These are phyloP conservation scores for Cardiospermum halicacabum DNA, from an alignment of 345 rosid genomes.

Conservation along the genomic window DNA sequence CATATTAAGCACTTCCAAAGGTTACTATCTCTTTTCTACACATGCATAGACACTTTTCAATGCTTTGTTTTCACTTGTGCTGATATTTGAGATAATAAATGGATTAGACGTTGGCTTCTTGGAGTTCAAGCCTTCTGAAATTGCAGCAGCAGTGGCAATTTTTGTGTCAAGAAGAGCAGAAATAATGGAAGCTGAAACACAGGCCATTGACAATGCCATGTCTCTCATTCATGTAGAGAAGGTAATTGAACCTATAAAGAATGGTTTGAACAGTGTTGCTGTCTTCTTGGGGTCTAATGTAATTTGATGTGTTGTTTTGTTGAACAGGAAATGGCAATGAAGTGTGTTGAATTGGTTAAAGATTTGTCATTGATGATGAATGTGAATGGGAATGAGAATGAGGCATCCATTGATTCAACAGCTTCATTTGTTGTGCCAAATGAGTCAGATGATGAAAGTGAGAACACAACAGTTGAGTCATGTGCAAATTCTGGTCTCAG, in stretches of 20 bases:
- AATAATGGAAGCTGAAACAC: constrained; percentile 31
- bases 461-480: constrained; percentile 56
- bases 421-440: constrained; percentile 31
- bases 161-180: constrained; percentile 46
- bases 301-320: constrained; percentile 8
- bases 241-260: constrained; percentile 35
- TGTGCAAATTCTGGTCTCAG: constrained; percentile 52
- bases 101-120: constrained; percentile 64
- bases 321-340: constrained; percentile 51
- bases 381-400: constrained; percentile 18
- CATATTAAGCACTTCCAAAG: constrained; percentile 48
- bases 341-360: constrained; percentile 49
- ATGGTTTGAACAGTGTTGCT: neutral
- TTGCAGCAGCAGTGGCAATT: constrained; percentile 70
- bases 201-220: constrained; percentile 35
- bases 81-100: constrained; percentile 15
- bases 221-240: constrained; percentile 40
- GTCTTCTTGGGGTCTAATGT: constrained; percentile 14
- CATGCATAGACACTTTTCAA: neutral
- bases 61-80: constrained; percentile 7
- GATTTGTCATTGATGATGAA: constrained; percentile 33
- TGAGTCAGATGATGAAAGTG: constrained; percentile 61
- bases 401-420: constrained; percentile 17
- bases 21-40: constrained; percentile 23
- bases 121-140: constrained; percentile 73